phyloP scores from a whole-genome alignment of 768 basidiomycete species.

The Suillus decipiens region DNA sequence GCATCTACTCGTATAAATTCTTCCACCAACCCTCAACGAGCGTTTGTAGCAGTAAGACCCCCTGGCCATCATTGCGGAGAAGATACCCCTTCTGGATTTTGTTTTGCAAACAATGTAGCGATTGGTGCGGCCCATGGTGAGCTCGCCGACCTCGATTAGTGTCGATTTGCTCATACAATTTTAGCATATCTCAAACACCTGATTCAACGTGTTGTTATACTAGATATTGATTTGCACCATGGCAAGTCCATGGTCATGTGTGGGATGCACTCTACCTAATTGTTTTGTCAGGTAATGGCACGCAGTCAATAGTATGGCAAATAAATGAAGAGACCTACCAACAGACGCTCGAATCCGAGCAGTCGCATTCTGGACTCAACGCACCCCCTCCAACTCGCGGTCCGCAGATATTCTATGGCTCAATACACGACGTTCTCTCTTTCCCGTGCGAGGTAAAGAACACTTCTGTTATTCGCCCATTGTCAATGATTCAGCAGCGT shows the following conservation, averaged over 20 bases:
- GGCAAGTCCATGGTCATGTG: conserved; percentile 13
- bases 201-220: conserved; percentile 76
- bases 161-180: neutral
- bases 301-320: conserved; percentile 88
- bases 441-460: conserved; percentile 83
- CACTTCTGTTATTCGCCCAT: neutral
- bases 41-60: conserved; percentile 85
- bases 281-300: conserved; percentile 74
- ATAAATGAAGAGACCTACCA: conserved; percentile 88
- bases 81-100: conserved; percentile 88
- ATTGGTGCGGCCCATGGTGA: conserved; percentile 89
- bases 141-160: conserved; percentile 15
- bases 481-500: neutral
- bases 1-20: conserved; percentile 19
- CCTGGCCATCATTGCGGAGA: conserved; percentile 97
- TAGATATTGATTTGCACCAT: conserved; percentile 70
- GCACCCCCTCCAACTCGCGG: conserved; percentile 38
- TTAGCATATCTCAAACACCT: conserved; percentile 83
- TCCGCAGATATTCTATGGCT: conserved; percentile 81
- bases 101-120: conserved; percentile 93
- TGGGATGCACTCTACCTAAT: neutral
- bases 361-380: conserved; percentile 34
- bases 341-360: conserved; percentile 57
- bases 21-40: conserved; percentile 39
- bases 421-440: conserved; percentile 90